These are phyloP conservation scores for Protomyces inouyei DNA, from an alignment of 1,139 yeast genomes.

Conservation along the genomic window DNA sequence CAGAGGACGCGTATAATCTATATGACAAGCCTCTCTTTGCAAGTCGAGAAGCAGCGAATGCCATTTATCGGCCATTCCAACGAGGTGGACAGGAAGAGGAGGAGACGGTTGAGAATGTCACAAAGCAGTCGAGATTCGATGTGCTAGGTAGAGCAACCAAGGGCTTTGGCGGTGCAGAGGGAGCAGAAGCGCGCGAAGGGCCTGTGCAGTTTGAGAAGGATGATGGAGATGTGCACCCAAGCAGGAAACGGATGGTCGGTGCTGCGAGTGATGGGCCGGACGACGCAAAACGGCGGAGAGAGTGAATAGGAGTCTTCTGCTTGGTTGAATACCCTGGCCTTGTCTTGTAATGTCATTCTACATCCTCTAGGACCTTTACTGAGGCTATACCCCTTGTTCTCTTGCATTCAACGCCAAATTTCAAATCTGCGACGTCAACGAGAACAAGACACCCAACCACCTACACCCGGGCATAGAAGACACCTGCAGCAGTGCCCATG, in stretches of 20 bases:
- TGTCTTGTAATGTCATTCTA: too few species aligned
- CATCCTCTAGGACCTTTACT: too few species aligned
- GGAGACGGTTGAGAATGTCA: slow-evolving; percentile 38
- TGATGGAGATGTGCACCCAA: slow-evolving; percentile 36
- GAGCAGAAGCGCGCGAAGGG: slow-evolving; percentile 38
- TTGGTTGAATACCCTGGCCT: too few species aligned
- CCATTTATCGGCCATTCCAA: slow-evolving; percentile 45
- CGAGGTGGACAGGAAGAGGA: slow-evolving; percentile 38
- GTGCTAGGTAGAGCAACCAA: slow-evolving; percentile 37
- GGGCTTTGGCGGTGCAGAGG: slow-evolving; percentile 35
- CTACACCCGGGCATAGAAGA: too few species aligned
- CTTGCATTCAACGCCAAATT: too few species aligned
- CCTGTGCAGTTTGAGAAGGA: slow-evolving; percentile 52
- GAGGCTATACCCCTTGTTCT: too few species aligned
- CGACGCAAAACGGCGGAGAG: neutral
- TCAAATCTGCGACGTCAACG: too few species aligned
- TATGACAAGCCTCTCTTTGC: slow-evolving; percentile 56
- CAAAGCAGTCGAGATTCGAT: slow-evolving; percentile 42
- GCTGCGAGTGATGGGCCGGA: neutral
- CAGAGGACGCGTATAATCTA: slow-evolving; percentile 47
- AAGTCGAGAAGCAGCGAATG: slow-evolving; percentile 49
- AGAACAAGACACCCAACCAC: too few species aligned
- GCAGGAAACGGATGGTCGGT: neutral
- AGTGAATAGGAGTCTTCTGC: neutral
- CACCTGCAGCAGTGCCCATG: neutral